Evolutionary conservation across 306 rosid species (phyloP).

Genomic region (Fagus crenata): DNA sequence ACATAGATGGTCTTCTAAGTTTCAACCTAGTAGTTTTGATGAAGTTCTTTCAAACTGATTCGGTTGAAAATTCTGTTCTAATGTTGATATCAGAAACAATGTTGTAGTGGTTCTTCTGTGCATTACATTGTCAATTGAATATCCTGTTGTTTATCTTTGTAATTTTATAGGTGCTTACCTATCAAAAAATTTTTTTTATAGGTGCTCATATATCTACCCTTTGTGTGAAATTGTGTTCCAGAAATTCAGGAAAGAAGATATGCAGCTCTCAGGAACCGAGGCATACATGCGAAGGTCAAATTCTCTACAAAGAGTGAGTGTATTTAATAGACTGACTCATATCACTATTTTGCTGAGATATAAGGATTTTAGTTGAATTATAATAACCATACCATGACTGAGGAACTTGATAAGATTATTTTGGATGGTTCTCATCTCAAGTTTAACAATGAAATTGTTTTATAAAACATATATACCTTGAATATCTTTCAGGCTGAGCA

Average conservation of each 20-base stretch:
- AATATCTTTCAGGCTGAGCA: conserved; percentile 76
- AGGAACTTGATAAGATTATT: neutral
- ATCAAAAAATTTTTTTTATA: too few relatives aligned
- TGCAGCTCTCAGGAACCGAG: conserved; percentile 84
- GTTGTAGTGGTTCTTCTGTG: neutral
- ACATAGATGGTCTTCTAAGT: too few relatives aligned
- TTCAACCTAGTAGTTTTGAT: too few relatives aligned
- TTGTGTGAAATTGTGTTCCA: conserved; percentile 37
- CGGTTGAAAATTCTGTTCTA: too few relatives aligned
- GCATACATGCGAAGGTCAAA: conserved; percentile 84
- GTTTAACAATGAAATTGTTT: conserved; percentile 11
- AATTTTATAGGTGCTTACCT: too few relatives aligned
- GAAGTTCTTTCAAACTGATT: too few relatives aligned
- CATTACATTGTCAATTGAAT: neutral
- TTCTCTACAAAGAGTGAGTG: conserved; percentile 89
- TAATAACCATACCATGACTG: neutral
- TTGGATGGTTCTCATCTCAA: neutral
- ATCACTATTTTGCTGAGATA: neutral
- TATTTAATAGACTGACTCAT: neutral
- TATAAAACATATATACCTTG: conserved; percentile 2
- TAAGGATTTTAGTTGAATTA: neutral
- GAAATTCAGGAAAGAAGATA: conserved; percentile 92
- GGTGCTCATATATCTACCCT: conserved; percentile 22
- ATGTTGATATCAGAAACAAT: neutral
- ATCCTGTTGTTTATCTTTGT: neutral